A percentile compares a stretch with the other conserved stretches of the same genome.
Evolutionary conservation across 768 basidiomycete species (phyloP).

Genomic region (Lepiota subincarnata): DNA sequence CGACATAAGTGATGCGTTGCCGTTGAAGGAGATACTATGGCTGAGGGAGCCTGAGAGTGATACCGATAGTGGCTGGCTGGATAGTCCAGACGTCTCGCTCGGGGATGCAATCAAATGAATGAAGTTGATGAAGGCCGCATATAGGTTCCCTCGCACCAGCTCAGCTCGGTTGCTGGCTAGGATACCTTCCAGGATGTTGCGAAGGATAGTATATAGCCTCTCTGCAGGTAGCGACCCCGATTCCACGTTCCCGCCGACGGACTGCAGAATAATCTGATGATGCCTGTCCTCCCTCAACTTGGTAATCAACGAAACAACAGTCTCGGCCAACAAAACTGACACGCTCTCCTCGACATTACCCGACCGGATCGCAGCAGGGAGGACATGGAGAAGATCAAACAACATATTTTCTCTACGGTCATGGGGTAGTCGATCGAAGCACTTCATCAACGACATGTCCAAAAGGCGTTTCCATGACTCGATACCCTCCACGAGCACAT

Average conservation of each 20-base stretch:
- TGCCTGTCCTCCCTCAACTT: conserved; percentile 83
- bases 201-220: conserved; percentile 69
- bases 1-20: conserved; percentile 33
- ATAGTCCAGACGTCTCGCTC: conserved; percentile 16
- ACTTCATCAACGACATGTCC: conserved; percentile 82
- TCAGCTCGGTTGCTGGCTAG: conserved; percentile 75
- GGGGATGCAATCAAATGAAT: conserved; percentile 63
- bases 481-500: conserved; percentile 67
- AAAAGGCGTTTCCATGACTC: conserved; percentile 83
- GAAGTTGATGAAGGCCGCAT: conserved; percentile 87
- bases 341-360: conserved; percentile 66
- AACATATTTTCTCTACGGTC: conserved; percentile 85
- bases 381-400: conserved; percentile 83
- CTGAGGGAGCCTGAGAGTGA: conserved; percentile 33
- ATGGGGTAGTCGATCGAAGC: conserved; percentile 77
- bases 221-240: conserved; percentile 76
- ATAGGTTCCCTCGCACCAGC: conserved; percentile 91
- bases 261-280: conserved; percentile 63
- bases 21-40: conserved; percentile 21
- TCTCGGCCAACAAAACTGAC: conserved; percentile 80
- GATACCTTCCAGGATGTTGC: conserved; percentile 70
- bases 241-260: conserved; percentile 57
- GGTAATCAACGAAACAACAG: conserved; percentile 75
- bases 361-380: conserved; percentile 66
- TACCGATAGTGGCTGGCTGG: conserved; percentile 20